Evolutionary conservation across 495 filamentous ascomycete species (phyloP).

Genomic region (Thozetella sp.): DNA sequence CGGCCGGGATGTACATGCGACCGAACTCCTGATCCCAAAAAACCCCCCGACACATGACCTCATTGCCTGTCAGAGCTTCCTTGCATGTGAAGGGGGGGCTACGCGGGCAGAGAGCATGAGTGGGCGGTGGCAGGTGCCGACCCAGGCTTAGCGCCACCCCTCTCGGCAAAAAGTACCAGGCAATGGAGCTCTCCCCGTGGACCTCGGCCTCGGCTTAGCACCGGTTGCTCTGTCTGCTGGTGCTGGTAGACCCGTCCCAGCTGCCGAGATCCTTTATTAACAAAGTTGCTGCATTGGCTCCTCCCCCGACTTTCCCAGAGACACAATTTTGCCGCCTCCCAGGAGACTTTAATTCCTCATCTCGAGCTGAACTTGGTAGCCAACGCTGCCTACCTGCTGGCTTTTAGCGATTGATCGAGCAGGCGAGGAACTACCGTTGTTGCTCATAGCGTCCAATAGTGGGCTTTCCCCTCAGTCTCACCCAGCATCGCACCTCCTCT

Average conservation of each 20-base stretch:
- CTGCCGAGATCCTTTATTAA: slow-evolving; percentile 9
- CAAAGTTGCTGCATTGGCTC: slow-evolving; percentile 1
- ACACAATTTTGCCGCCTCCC: background rate
- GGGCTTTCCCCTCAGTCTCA: no score
- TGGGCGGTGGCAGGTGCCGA: background rate
- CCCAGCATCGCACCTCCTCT: no score
- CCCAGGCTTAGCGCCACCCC: slow-evolving; percentile 7
- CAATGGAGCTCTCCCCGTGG: slow-evolving; percentile 4
- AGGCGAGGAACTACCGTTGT: background rate
- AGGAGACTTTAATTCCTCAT: background rate
- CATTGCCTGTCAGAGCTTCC: background rate
- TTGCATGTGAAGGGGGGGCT: slow-evolving; percentile 14
- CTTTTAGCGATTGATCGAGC: background rate
- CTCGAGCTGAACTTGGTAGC: background rate
- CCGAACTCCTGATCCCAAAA: background rate
- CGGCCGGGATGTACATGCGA: background rate
- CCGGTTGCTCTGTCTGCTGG: slow-evolving; percentile 6
- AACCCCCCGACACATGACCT: background rate
- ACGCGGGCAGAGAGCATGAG: no score
- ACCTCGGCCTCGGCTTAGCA: slow-evolving; percentile 11
- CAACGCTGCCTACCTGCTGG: background rate
- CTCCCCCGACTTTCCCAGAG: background rate
- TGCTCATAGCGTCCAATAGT: no score
- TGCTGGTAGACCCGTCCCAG: background rate
- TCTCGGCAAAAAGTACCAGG: slow-evolving; percentile 13